Percentiles rank a stretch among this genome's conserved stretches.
phyloP scores from a whole-genome alignment of 768 basidiomycete species.

The Holtermannia corniformis region DNA sequence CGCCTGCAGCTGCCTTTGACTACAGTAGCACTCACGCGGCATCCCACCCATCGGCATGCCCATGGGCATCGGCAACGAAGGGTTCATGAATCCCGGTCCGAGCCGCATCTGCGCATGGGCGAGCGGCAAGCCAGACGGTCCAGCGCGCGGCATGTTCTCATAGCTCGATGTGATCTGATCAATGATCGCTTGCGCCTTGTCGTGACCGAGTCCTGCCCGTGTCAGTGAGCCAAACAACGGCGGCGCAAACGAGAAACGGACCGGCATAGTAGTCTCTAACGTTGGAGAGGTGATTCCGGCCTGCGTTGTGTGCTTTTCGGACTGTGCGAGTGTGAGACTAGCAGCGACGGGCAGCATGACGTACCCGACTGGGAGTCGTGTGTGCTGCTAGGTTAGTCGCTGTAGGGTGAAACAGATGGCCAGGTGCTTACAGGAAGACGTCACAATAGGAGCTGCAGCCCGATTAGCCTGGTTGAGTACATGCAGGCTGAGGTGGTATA shows the following conservation, averaged over 20 bases:
- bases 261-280: slow-evolving; percentile 80
- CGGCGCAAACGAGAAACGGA: not conserved
- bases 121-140: slow-evolving; percentile 18
- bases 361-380: slow-evolving; percentile 13
- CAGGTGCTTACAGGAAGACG: not conserved
- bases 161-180: slow-evolving; percentile 85
- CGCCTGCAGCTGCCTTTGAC: not conserved
- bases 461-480: not conserved
- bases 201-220: slow-evolving; percentile 58
- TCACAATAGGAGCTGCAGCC: not conserved
- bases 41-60: not conserved
- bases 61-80: slow-evolving; percentile 11
- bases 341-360: not conserved
- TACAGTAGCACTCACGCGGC: slow-evolving; percentile 6
- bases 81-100: slow-evolving; percentile 35
- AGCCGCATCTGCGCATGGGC: slow-evolving; percentile 33
- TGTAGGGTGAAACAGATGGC: too few species aligned
- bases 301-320: slow-evolving; percentile 95
- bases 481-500: not conserved
- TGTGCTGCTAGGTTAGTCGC: too few species aligned
- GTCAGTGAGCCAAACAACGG: slow-evolving; percentile 8
- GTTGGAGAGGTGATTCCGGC: slow-evolving; percentile 91
- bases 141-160: slow-evolving; percentile 63
- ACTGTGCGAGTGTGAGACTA: slow-evolving; percentile 48
- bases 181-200: slow-evolving; percentile 96